A percentile compares a stretch with the other conserved stretches of the same genome.
These are phyloP conservation scores for Fomitopsis palustris DNA, from an alignment of 1,284 basidiomycete species.

Conservation along the genomic window DNA sequence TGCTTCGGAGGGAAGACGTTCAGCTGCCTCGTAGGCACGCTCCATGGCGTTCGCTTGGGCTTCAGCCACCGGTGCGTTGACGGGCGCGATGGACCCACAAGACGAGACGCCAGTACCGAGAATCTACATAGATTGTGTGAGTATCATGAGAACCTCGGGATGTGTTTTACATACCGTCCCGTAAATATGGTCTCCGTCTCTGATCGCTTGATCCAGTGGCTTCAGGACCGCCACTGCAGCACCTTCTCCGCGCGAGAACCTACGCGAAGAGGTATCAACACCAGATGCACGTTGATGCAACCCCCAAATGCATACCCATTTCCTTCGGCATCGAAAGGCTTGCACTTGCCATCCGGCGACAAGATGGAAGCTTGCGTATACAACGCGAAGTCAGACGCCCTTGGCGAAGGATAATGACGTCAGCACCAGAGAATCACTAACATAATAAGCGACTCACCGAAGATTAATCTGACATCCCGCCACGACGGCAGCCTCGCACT, in stretches of 20 bases:
- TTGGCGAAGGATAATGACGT: background rate
- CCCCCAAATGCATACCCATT: slow-evolving; percentile 42
- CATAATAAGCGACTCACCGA: slow-evolving; percentile 23
- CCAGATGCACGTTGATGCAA: slow-evolving; percentile 14
- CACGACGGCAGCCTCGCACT: slow-evolving; percentile 46
- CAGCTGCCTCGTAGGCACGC: slow-evolving; percentile 26
- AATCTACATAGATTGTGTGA: slow-evolving; percentile 24
- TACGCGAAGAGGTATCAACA: slow-evolving; percentile 16
- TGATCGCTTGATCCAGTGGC: slow-evolving; percentile 20
- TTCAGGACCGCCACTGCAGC: slow-evolving; percentile 24
- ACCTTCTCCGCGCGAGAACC: slow-evolving; percentile 24
- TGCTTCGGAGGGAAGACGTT: slow-evolving; percentile 32
- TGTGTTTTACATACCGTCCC: slow-evolving; percentile 13
- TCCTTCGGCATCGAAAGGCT: slow-evolving; percentile 45
- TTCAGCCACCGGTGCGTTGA: slow-evolving; percentile 34
- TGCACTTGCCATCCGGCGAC: slow-evolving; percentile 41
- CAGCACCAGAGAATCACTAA: background rate
- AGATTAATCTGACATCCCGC: slow-evolving; percentile 40
- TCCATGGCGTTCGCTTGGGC: slow-evolving; percentile 33
- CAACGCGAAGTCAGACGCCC: slow-evolving; percentile 15
- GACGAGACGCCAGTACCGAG: slow-evolving; percentile 37
- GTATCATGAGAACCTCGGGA: background rate
- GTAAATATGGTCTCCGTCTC: slow-evolving; percentile 27
- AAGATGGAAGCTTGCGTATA: slow-evolving; percentile 37
- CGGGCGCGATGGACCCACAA: slow-evolving; percentile 33